Evolutionary conservation across 768 basidiomycete genomes (phyloP).

Genomic region (Rhodotorula kratochvilovae): DNA sequence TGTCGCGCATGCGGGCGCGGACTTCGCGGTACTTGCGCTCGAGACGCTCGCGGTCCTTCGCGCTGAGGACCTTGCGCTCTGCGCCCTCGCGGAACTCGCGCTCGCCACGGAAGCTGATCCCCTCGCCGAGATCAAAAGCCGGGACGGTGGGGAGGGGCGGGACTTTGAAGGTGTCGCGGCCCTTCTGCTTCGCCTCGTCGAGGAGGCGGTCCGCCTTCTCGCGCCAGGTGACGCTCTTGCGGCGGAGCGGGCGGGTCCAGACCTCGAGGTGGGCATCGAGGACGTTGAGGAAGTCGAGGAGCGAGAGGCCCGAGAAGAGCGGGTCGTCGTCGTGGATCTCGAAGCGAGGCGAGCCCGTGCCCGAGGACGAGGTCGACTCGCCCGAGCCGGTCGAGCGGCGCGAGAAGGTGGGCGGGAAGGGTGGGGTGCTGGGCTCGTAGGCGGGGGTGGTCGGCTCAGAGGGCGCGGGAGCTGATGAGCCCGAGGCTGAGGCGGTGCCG

Average conservation of each 20-base stretch:
- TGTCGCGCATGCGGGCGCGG: conserved; percentile 22
- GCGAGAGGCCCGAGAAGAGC: conserved; percentile 25
- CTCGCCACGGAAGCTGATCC: background rate
- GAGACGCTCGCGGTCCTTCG: conserved; percentile 26
- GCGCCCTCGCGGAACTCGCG: background rate
- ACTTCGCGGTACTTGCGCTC: conserved; percentile 33
- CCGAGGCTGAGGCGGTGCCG: background rate
- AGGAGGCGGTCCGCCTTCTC: conserved; percentile 26
- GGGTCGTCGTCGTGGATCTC: conserved; percentile 34
- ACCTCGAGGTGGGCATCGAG: conserved; percentile 41
- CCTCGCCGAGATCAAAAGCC: conserved; percentile 6
- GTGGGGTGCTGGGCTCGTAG: background rate
- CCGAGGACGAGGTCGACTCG: background rate
- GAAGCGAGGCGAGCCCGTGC: conserved; percentile 15
- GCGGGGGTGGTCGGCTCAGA: background rate
- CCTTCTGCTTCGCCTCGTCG: conserved; percentile 28
- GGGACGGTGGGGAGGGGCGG: conserved; percentile 26
- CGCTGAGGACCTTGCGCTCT: conserved; percentile 1
- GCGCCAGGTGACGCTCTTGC: conserved; percentile 30
- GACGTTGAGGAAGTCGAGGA: conserved; percentile 41
- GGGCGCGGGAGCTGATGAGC: too few relatives aligned
- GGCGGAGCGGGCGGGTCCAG: conserved; percentile 26
- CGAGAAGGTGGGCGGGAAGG: background rate
- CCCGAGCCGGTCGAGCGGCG: conserved; percentile 9
- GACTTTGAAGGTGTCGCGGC: conserved; percentile 5